These are phyloP conservation scores for Myriosclerotinia duriaeana DNA, from an alignment of 2,329 filamentous ascomycete genomes.

Conservation along the genomic window DNA sequence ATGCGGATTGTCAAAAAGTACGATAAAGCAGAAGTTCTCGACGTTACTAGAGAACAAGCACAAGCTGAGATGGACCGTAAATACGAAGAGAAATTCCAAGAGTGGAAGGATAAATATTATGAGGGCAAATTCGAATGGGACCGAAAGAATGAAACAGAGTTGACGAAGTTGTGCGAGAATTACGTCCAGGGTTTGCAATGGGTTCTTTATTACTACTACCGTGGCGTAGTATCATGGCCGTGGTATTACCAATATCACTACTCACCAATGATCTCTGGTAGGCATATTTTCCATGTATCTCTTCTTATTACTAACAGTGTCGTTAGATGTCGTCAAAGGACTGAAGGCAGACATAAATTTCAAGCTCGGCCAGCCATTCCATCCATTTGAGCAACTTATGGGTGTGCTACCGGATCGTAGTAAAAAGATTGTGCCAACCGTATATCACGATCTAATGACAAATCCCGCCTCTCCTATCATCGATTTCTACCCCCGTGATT, in stretches of 20 bases:
- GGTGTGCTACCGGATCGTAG: constrained; percentile 95
- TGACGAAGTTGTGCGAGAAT: constrained; percentile 84
- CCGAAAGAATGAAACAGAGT: constrained; percentile 73
- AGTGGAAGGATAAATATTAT: constrained; percentile 97
- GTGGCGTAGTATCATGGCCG: constrained; percentile 94
- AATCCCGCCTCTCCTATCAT: constrained; percentile 87
- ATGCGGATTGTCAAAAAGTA: constrained; percentile 85
- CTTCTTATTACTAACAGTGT: constrained; percentile 23
- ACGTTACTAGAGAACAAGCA: constrained; percentile 75
- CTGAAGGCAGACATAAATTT: constrained; percentile 87
- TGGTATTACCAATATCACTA: constrained; percentile 99
- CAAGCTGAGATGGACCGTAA: constrained; percentile 76
- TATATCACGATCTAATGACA: constrained; percentile 93
- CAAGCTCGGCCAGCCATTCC: constrained; percentile 90
- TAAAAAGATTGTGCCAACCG: constrained; percentile 87
- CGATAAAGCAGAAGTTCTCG: constrained; percentile 83
- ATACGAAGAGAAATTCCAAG: constrained; percentile 85
- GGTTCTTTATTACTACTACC: constrained; percentile 98
- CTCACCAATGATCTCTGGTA: constrained; percentile 89
- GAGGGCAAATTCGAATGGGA: constrained; percentile 87
- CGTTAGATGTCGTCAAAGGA: constrained; percentile 78
- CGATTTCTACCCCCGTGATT: constrained; percentile 96
- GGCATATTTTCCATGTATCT: constrained; percentile 33
- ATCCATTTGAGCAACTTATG: constrained; percentile 95
- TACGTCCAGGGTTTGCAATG: constrained; percentile 97